phyloP scores from a whole-genome alignment of 495 filamentous ascomycete species.

The Penicillium mononematosum region DNA sequence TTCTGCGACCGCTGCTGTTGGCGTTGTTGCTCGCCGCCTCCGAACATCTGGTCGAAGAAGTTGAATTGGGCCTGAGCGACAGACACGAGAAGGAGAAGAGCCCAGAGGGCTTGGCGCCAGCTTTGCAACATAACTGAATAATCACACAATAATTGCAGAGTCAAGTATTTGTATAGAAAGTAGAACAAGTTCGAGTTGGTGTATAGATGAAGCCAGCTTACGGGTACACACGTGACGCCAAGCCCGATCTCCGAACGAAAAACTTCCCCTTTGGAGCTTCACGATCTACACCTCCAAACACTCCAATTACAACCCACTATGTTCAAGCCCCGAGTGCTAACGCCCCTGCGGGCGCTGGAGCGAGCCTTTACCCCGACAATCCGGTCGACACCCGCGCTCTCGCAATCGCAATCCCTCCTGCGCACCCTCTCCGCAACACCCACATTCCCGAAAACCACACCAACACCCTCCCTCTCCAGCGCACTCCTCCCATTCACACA shows the following conservation, averaged over 20 bases:
- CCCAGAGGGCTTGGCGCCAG: slow-evolving; percentile 32
- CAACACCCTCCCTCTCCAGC: slow-evolving; percentile 27
- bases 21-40: slow-evolving; percentile 56
- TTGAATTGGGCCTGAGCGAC: slow-evolving; percentile 70
- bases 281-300: slow-evolving; percentile 19
- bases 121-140: slow-evolving; percentile 30
- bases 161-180: background rate
- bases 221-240: slow-evolving; percentile 32
- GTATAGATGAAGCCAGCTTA: slow-evolving; percentile 34
- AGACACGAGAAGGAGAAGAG: slow-evolving; percentile 50
- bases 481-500: slow-evolving; percentile 39
- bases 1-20: slow-evolving; percentile 69
- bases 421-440: slow-evolving; percentile 38
- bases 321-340: slow-evolving; percentile 45
- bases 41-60: slow-evolving; percentile 88
- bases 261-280: slow-evolving; percentile 35
- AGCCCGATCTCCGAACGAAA: slow-evolving; percentile 35
- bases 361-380: slow-evolving; percentile 35
- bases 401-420: slow-evolving; percentile 36
- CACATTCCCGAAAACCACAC: slow-evolving; percentile 28
- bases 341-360: slow-evolving; percentile 43
- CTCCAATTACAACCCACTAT: slow-evolving; percentile 28
- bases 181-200: background rate
- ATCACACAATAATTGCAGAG: background rate
- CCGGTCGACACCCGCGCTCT: slow-evolving; percentile 24